Base-by-base conservation (phyloP, 805 yeast species). In the Candida xyloterini region DNA sequence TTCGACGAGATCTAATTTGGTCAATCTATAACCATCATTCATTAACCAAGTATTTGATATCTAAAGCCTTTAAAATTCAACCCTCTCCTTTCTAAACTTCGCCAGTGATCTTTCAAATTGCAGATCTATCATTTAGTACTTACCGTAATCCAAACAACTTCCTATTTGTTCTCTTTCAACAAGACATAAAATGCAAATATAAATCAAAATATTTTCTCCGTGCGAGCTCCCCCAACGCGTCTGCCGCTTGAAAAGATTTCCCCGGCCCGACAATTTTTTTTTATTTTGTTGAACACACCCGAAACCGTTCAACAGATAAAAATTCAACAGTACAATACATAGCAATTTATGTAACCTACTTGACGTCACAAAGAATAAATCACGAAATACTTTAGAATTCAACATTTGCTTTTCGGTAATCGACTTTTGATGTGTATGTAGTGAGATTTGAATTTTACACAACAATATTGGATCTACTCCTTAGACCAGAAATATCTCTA, bases 221-320 rank as follows among this genome's bases (percentile, higher is more conserved):
- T 27, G 24, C 15, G 22, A 33, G 34, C 42, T 18, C 20, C 28
- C 32, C 42, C 34, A 24, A 38, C 36, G 42, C 42, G 42, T 32
- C 22, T 15, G 24, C 23, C 28, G 15, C 33, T 25, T 11, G 24
- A 14, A 14, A 22, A 27, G 20, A 18, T 18, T 9, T 30, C 24
- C 36, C 29, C 37, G 25, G 39, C 37, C 40, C 44, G 36, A 40
- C 44, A 40, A 20, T 35, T 35, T 40, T 40, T 33, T 40, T 40
- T 27, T 31, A 33, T 30, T 24, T 33, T 30, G 40, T 35, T 40
- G 44, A 32, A 40, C 44, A 40, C 40, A 36, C 44, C 40, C 36
- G 18, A 36, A 40, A 40, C 39, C 35, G 33, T 34, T 37, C 40
- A 42, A 38, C 42, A 37, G 35, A 38, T 32, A 38, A 27, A 18